Conservation (phyloP, 352 stramenopile species). For the Phytophthora sp. region DNA sequence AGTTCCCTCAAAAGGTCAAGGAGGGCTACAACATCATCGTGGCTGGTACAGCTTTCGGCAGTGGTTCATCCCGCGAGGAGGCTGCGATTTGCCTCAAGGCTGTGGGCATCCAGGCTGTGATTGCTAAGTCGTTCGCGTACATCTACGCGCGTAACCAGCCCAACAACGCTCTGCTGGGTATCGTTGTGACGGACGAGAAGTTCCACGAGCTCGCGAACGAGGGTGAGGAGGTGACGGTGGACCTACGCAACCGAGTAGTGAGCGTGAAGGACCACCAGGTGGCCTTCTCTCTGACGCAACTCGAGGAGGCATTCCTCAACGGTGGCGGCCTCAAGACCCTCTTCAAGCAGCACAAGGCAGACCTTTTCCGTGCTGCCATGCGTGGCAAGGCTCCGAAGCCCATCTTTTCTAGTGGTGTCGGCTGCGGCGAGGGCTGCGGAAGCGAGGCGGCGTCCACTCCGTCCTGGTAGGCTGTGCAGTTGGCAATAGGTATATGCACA, state of each 20-base stretch:
- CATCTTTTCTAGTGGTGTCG: constrained; percentile 64
- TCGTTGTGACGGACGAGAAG: constrained; percentile 82
- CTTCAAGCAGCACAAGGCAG: constrained; percentile 86
- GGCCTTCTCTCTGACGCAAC: constrained; percentile 71
- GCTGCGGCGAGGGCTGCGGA: constrained; percentile 46
- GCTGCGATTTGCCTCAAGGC: constrained; percentile 84
- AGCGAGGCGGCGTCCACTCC: constrained; percentile 26
- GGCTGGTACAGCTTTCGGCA: constrained; percentile 73
- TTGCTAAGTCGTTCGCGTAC: constrained; percentile 88
- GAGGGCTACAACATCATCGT: constrained; percentile 86
- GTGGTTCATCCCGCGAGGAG: constrained; percentile 81
- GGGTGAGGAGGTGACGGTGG: constrained; percentile 70
- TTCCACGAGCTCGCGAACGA: constrained; percentile 79
- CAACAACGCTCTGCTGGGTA: constrained; percentile 83
- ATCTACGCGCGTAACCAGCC: constrained; percentile 88
- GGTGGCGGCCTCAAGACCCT: constrained; percentile 75
- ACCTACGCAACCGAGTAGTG: constrained; percentile 73
- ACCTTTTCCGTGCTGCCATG: constrained; percentile 83
- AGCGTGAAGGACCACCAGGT: constrained; percentile 66
- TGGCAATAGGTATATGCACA: constrained; percentile 18
- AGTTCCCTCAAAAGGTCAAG: constrained; percentile 74
- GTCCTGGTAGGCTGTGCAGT: constrained; percentile 31
- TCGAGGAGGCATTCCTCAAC: constrained; percentile 85
- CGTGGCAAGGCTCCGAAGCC: constrained; percentile 65
- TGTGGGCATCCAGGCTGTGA: constrained; percentile 78